Conservation (phyloP, 1,284 basidiomycete species). For the Coniferiporia sulphurascens region DNA sequence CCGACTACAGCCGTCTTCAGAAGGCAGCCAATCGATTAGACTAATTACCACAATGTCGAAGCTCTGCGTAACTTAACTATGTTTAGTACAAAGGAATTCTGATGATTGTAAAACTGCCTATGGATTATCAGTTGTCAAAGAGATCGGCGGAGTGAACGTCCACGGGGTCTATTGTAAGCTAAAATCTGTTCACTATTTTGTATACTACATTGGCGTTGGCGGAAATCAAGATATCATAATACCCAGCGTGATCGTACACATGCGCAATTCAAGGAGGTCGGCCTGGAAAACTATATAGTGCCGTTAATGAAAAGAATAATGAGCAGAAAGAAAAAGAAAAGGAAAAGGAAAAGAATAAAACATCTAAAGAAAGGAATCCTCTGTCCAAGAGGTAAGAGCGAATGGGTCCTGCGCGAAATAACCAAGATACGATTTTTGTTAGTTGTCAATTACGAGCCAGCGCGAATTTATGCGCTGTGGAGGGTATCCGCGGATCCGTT, state of each 20-base stretch:
- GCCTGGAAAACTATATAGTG: not conserved
- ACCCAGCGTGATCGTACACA: not conserved
- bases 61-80: not conserved
- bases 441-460: not conserved
- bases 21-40: constrained; percentile 5
- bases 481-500: not conserved
- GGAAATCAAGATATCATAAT: not conserved
- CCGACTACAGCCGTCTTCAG: constrained; percentile 4
- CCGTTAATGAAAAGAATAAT: constrained; percentile 5
- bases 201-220: not conserved
- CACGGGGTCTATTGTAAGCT: not conserved
- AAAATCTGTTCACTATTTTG: not conserved
- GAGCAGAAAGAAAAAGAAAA: constrained; percentile 13
- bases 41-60: not conserved
- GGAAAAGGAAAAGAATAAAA: not conserved
- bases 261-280: not conserved
- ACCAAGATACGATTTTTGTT: not conserved
- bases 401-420: not conserved
- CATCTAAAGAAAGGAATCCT: not conserved
- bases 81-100: not conserved
- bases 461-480: constrained; percentile 2
- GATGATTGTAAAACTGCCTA: not conserved
- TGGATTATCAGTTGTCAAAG: not conserved
- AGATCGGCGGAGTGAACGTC: not conserved
- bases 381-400: not conserved